phyloP scores from a whole-genome alignment of 2,329 filamentous ascomycete species.

The Trichoderma sp. region DNA sequence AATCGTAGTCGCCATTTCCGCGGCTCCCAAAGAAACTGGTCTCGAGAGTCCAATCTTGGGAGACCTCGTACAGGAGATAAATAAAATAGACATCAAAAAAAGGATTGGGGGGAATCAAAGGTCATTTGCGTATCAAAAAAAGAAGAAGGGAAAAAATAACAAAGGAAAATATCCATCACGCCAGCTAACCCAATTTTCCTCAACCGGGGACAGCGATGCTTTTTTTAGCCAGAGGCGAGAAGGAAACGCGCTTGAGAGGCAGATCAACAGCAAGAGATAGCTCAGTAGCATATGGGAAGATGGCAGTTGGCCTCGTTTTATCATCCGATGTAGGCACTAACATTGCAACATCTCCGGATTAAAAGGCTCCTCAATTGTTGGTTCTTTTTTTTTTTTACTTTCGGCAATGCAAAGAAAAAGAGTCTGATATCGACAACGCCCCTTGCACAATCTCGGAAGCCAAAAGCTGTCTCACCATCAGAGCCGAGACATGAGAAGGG shows the following conservation, averaged over 20 bases:
- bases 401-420: conserved; percentile 6
- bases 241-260: conserved; percentile 13
- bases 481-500: background rate
- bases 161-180: background rate
- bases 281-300: background rate
- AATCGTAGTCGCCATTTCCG: conserved; percentile 11
- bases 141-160: conserved; percentile 22
- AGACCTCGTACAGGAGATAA: background rate
- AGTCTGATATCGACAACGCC: background rate
- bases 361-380: conserved; percentile 10
- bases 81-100: conserved; percentile 34
- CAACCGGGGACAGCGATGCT: background rate
- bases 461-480: conserved; percentile 3
- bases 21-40: background rate
- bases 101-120: conserved; percentile 31
- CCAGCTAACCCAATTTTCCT: background rate
- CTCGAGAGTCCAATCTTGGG: conserved; percentile 4
- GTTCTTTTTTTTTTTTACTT: background rate
- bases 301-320: background rate
- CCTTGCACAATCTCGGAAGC: conserved; percentile 1
- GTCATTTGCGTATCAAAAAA: conserved; percentile 23
- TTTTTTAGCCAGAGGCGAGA: background rate
- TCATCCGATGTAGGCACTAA: background rate
- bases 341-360: background rate
- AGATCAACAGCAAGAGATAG: background rate